These are phyloP conservation scores for Pneumocystis wakefieldiae DNA, from an alignment of 1,139 yeast species.

Conservation along the genomic window DNA sequence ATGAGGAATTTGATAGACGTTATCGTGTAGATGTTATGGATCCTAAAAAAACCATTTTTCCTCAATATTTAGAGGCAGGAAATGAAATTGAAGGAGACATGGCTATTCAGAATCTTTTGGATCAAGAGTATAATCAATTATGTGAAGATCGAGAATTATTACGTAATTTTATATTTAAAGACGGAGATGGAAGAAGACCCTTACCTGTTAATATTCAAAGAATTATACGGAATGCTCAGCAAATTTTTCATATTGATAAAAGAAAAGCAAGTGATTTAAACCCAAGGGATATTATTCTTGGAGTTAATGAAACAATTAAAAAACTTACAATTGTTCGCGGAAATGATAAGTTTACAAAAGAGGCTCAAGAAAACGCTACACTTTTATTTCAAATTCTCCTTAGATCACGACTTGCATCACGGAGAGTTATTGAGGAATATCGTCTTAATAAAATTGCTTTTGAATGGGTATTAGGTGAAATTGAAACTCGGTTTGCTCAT, in stretches of 20 bases:
- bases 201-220: slow-evolving; percentile 94
- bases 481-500: slow-evolving; percentile 83
- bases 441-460: slow-evolving; percentile 73
- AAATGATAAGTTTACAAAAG: slow-evolving; percentile 50
- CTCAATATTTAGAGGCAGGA: slow-evolving; percentile 71
- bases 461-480: slow-evolving; percentile 90
- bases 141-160: slow-evolving; percentile 60
- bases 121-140: slow-evolving; percentile 71
- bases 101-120: slow-evolving; percentile 63
- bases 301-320: slow-evolving; percentile 55
- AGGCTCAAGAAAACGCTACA: slow-evolving; percentile 90
- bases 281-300: slow-evolving; percentile 58
- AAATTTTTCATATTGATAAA: slow-evolving; percentile 86
- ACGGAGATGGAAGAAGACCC: slow-evolving; percentile 78
- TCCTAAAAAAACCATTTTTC: slow-evolving; percentile 43
- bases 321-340: slow-evolving; percentile 75
- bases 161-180: slow-evolving; percentile 67
- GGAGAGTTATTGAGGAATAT: slow-evolving; percentile 84
- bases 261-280: slow-evolving; percentile 81
- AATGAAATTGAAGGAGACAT: slow-evolving; percentile 84
- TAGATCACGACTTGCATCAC: slow-evolving; percentile 79
- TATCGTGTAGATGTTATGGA: slow-evolving; percentile 81
- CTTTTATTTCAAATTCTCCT: slow-evolving; percentile 77
- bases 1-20: slow-evolving; percentile 63
- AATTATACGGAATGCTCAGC: slow-evolving; percentile 92